A percentile compares a stretch with the other conserved stretches of the same genome.
These are phyloP conservation scores for Sporothrix euskadiensis DNA, from an alignment of 2,329 filamentous ascomycete genomes.

Conservation along the genomic window DNA sequence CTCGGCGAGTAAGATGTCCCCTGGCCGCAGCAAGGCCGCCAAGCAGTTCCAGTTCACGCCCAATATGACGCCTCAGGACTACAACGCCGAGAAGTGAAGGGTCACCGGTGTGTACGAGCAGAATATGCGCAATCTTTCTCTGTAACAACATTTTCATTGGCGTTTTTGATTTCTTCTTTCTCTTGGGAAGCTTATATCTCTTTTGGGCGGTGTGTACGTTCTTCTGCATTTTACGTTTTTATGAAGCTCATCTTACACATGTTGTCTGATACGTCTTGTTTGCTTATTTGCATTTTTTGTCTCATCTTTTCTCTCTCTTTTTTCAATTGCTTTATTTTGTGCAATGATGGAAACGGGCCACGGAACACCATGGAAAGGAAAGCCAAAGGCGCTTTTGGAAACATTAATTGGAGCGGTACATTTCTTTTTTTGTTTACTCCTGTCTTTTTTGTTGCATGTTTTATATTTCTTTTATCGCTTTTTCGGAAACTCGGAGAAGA, in stretches of 20 bases:
- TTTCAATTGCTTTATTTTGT: neutral
- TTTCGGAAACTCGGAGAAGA: neutral
- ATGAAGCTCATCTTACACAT: neutral
- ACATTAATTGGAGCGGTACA: neutral
- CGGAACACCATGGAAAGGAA: neutral
- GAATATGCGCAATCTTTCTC: neutral
- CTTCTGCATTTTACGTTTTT: neutral
- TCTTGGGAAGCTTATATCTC: neutral
- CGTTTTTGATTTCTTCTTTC: conserved; percentile 1
- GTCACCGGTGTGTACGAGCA: neutral
- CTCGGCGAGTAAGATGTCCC: conserved; percentile 43
- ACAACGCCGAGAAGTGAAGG: conserved; percentile 29
- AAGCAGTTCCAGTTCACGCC: conserved; percentile 50
- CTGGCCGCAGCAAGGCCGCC: conserved; percentile 42
- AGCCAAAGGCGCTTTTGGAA: conserved; percentile 6
- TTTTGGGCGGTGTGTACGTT: conserved; percentile 4
- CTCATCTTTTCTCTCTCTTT: too few species aligned
- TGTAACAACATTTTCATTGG: conserved; percentile 21
- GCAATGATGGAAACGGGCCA: neutral
- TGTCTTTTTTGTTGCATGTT: neutral
- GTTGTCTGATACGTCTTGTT: neutral
- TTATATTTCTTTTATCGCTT: neutral
- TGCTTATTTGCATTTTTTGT: neutral
- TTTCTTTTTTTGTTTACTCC: neutral
- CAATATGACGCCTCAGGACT: conserved; percentile 50